Conservation (phyloP, 2,329 filamentous ascomycete species). For the Davidsoniella virescens region DNA sequence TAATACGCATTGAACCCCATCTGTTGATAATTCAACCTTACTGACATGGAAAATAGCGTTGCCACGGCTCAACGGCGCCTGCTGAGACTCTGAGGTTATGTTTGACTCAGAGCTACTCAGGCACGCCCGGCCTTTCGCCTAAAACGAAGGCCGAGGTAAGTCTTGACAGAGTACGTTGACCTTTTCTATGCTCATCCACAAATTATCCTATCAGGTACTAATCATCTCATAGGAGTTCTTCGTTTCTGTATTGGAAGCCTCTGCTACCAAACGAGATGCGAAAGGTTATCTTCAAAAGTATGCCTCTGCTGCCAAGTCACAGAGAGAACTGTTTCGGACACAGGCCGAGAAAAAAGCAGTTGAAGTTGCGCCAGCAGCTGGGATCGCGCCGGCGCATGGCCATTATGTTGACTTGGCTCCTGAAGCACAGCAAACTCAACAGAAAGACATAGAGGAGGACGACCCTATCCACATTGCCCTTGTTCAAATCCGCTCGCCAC, state of each 20-base stretch:
- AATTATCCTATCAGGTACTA: not conserved
- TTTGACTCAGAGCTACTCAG: constrained; percentile 7
- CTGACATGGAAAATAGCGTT: no score
- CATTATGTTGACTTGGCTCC: not conserved
- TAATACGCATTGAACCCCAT: no score
- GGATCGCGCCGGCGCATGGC: not conserved
- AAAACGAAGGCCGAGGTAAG: constrained; percentile 11
- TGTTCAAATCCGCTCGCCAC: constrained; percentile 65
- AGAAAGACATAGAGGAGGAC: constrained; percentile 9
- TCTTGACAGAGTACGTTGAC: constrained; percentile 11
- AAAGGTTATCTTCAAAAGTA: constrained; percentile 85
- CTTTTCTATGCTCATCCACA: not conserved
- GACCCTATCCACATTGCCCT: constrained; percentile 51
- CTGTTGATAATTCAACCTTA: no score
- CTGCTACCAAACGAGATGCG: constrained; percentile 83
- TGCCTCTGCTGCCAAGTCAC: constrained; percentile 20
- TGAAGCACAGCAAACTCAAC: constrained; percentile 10
- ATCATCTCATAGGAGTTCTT: constrained; percentile 53
- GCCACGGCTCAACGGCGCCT: no score
- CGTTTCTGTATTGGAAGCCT: constrained; percentile 70
- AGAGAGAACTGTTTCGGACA: not conserved
- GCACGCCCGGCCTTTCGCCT: constrained; percentile 9
- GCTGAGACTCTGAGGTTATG: not conserved
- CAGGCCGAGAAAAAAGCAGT: constrained; percentile 1
- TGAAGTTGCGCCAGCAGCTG: constrained; percentile 13